phyloP scores from a whole-genome alignment of 306 rosid species.

The Fragaria vesca region DNA sequence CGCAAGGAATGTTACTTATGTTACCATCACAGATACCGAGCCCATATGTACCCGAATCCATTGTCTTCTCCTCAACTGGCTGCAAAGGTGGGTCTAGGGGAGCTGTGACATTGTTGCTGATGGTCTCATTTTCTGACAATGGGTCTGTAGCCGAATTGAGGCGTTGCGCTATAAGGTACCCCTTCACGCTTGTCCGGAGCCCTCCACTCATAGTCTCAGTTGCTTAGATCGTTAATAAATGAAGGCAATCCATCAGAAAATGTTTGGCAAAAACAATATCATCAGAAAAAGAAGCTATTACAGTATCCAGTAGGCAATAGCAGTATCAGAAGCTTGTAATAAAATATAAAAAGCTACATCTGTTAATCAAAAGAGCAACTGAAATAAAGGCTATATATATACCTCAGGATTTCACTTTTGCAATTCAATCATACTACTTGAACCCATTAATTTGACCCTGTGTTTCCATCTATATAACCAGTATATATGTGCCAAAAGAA shows the following conservation, averaged over 20 bases:
- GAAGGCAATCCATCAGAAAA: not conserved
- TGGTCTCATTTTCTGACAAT: not conserved
- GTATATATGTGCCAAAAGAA: too few species aligned
- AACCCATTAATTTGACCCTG: not conserved
- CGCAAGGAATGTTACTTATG: not conserved
- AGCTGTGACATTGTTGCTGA: not conserved
- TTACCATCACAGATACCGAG: not conserved
- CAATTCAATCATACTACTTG: not conserved
- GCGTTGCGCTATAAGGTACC: not conserved
- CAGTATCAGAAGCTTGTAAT: not conserved
- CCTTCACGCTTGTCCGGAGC: not conserved
- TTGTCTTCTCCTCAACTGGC: not conserved
- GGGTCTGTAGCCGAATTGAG: not conserved
- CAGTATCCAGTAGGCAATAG: not conserved
- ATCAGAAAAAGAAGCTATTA: too few species aligned
- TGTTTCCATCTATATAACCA: not conserved
- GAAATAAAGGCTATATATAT: not conserved
- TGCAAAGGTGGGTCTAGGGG: not conserved
- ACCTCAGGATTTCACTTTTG: not conserved
- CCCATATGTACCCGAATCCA: not conserved
- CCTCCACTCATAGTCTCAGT: not conserved
- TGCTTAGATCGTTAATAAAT: not conserved
- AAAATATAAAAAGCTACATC: not conserved
- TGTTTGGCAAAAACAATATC: too few species aligned
- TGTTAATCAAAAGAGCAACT: too few species aligned